phyloP scores from a whole-genome alignment of 2,329 filamentous ascomycete species.

The Helicocarpus griseus region DNA sequence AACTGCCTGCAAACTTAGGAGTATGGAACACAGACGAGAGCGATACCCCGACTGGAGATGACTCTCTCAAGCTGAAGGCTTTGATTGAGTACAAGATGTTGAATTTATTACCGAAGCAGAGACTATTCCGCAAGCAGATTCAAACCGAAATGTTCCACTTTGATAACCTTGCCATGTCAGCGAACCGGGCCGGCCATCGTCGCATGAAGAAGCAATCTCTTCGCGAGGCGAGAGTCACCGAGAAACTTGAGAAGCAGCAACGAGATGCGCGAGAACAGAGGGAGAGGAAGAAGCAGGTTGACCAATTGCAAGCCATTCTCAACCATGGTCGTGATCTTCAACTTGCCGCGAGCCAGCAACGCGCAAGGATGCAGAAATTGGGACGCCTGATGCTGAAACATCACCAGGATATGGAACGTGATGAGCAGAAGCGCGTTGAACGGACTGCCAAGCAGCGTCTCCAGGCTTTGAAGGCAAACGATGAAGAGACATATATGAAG shows the following conservation, averaged over 20 bases:
- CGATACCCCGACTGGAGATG: constrained; percentile 63
- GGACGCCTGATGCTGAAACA: constrained; percentile 81
- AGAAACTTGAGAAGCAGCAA: constrained; percentile 98
- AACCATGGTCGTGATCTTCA: constrained; percentile 71
- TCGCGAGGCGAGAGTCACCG: constrained; percentile 89
- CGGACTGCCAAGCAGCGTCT: constrained; percentile 98
- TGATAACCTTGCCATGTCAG: constrained; percentile 94
- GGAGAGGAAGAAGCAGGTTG: constrained; percentile 93
- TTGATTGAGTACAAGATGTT: constrained; percentile 94
- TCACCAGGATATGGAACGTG: constrained; percentile 95
- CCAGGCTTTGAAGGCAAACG: constrained; percentile 95
- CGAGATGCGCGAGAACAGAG: constrained; percentile 90
- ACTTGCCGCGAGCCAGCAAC: constrained; percentile 56
- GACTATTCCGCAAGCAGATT: constrained; percentile 73
- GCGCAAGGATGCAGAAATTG: constrained; percentile 70
- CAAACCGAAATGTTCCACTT: constrained; percentile 89
- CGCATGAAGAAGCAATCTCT: constrained; percentile 96
- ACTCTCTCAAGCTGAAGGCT: constrained; percentile 75
- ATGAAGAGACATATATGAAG: constrained; percentile 97
- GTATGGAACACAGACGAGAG: constrained; percentile 70
- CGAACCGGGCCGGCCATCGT: constrained; percentile 81
- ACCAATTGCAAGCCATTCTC: constrained; percentile 81
- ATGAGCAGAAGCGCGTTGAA: constrained; percentile 97
- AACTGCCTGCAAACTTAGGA: constrained; percentile 72
- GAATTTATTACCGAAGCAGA: constrained; percentile 78